Base-by-base conservation (phyloP, 768 basidiomycete genomes). In the Tulasnella sp. region DNA sequence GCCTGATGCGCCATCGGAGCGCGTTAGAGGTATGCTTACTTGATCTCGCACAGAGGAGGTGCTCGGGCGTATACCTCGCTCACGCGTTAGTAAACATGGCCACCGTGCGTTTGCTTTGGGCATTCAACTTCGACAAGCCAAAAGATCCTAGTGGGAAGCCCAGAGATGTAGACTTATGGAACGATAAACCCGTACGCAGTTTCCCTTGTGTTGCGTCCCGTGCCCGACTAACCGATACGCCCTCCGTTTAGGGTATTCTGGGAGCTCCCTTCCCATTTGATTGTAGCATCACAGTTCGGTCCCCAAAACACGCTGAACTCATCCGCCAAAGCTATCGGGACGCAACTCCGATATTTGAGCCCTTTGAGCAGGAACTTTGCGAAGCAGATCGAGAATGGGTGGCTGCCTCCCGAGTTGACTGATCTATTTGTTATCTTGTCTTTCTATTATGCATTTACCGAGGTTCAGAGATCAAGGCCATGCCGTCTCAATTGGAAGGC, bases 51-150 rank as follows among this genome's bases (percentile, higher is more conserved):
- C n/a, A 68, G 58, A 74, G 73, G n/a, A 74, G 34, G 34, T 74
- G 73, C 73, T 6, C 24, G n/a, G 73, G 73, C n/a, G 27, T n/a
- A 24, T 39, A 34, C 73, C 38, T 74, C 34, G 73, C 73, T 38
- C n/a, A 27, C 10, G 27, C n/a, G 24, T 9, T 24, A 36, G 38
- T n/a, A n/a, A 10, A n/a, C 73, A 3, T 74, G 9, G 40, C 38
- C 40, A 74, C 73, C n/a, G 38, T 42, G 31, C n/a, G n/a, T 39
- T 39, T 74, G 27, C 73, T 74, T 5, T 74, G 73, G 73, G 73
- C 34, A 74, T 74, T 74, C 40, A 42, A 74, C 31, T 74, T 74
- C 21, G n/a, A n/a, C 40, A 68, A 68, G 16, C 34, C 58, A n/a
- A 4, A 16, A 34, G 58, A 34, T n/a, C 58, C 58, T 5, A 34